phyloP scores from a whole-genome alignment of 768 basidiomycete genomes.

The Russula compacta region DNA sequence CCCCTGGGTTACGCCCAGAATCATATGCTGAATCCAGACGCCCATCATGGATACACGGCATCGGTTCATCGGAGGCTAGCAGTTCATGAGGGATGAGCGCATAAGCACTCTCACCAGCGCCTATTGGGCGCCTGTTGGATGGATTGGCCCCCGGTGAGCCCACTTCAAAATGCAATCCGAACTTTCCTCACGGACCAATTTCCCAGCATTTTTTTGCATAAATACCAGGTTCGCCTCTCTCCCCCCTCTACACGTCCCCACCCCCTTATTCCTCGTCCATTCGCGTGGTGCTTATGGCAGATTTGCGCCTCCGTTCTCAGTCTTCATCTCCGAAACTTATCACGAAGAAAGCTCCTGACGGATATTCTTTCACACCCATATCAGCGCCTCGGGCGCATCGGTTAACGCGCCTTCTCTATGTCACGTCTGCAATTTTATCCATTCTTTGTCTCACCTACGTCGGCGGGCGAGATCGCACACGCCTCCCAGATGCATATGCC shows the following conservation, averaged over 20 bases:
- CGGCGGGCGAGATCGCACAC: neutral
- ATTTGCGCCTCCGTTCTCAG: slow-evolving; percentile 19
- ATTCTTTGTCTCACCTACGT: slow-evolving; percentile 18
- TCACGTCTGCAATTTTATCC: slow-evolving; percentile 22
- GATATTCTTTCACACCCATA: neutral
- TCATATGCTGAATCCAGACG: slow-evolving; percentile 7
- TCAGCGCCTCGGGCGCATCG: neutral
- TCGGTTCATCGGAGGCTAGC: slow-evolving; percentile 1
- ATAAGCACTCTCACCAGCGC: neutral
- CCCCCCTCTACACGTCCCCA: neutral
- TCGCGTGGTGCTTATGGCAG: slow-evolving; percentile 10
- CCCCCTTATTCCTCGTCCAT: slow-evolving; percentile 1
- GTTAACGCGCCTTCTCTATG: slow-evolving; percentile 11
- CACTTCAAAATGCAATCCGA: slow-evolving; percentile 10
- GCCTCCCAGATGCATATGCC: slow-evolving; percentile 37
- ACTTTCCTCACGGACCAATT: slow-evolving; percentile 17
- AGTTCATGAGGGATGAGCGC: neutral
- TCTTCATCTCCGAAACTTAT: slow-evolving; percentile 14
- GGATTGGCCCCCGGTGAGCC: slow-evolving; percentile 16
- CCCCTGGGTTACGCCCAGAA: slow-evolving; percentile 2
- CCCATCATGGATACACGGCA: slow-evolving; percentile 4
- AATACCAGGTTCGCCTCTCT: slow-evolving; percentile 17
- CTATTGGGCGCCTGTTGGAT: slow-evolving; percentile 3
- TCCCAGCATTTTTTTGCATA: slow-evolving; percentile 18
- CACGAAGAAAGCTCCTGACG: neutral